These are phyloP conservation scores for Cucurbita maxima DNA, from an alignment of 306 rosid species.

Conservation along the genomic window DNA sequence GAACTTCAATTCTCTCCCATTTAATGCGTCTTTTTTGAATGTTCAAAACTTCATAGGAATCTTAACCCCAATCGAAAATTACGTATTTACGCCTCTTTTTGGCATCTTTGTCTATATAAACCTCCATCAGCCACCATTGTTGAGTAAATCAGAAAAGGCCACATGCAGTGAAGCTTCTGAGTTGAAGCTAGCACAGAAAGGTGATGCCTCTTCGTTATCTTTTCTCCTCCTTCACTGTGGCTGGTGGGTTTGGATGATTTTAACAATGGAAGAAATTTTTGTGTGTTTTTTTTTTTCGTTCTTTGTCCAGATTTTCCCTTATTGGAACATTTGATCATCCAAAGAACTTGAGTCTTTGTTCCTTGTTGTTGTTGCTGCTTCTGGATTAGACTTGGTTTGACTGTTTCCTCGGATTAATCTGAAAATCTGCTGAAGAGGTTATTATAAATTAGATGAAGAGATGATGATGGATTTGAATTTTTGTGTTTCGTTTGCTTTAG, in stretches of 20 bases:
- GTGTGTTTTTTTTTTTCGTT: neutral
- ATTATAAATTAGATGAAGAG: no score
- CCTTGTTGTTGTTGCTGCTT: no score
- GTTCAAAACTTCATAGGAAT: neutral
- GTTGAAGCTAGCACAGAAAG: neutral
- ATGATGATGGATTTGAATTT: neutral
- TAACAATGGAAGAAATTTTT: neutral
- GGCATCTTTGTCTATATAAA: neutral
- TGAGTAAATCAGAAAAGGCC: neutral
- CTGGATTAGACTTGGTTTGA: no score
- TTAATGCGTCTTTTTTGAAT: neutral
- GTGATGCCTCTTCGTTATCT: neutral
- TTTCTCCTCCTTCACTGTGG: neutral
- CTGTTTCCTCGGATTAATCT: no score
- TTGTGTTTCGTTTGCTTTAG: neutral
- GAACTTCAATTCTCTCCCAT: neutral
- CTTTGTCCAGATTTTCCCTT: no score
- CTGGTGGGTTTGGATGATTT: no score
- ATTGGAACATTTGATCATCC: neutral
- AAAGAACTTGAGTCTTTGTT: no score
- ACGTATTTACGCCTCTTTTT: neutral
- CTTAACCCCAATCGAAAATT: neutral
- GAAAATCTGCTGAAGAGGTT: neutral
- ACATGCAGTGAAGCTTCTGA: neutral
- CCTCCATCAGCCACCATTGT: neutral